A percentile compares a stretch with the other conserved stretches of the same genome.
Evolutionary conservation across 352 stramenopile genomes (phyloP).

Genomic region (Pythium rhizo-oryzae): DNA sequence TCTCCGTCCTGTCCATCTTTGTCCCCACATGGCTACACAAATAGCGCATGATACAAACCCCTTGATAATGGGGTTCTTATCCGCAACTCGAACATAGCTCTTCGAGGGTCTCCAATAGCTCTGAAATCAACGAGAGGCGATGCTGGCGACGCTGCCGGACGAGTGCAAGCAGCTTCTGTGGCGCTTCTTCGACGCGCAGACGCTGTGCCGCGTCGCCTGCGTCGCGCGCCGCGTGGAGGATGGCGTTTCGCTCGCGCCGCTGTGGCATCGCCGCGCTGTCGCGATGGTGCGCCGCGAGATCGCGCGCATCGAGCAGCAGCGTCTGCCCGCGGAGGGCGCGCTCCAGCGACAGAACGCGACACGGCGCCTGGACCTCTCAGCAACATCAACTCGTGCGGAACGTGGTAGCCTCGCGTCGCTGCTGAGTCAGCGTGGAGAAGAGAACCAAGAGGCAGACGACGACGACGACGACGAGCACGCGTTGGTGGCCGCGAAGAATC

Average conservation of each 20-base stretch:
- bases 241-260: conserved; percentile 37
- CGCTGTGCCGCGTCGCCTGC: conserved; percentile 56
- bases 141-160: conserved; percentile 53
- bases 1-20: conserved; percentile 11
- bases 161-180: conserved; percentile 72
- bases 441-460: background rate
- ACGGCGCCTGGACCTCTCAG: conserved; percentile 4
- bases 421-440: background rate
- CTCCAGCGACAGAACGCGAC: conserved; percentile 28
- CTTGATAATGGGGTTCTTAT: background rate
- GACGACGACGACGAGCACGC: background rate
- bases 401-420: background rate
- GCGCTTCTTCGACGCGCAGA: conserved; percentile 44
- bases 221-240: conserved; percentile 34
- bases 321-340: background rate
- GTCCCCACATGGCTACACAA: conserved; percentile 18
- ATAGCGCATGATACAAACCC: conserved; percentile 7
- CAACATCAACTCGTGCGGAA: background rate
- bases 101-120: background rate
- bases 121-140: conserved; percentile 7
- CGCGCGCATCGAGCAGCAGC: conserved; percentile 7
- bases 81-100: background rate
- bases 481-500: background rate
- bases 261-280: conserved; percentile 46
- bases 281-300: conserved; percentile 21